Evolutionary conservation across 2,329 filamentous ascomycete genomes (phyloP), one percentile per base, ranked within the genome.

Genomic region (Aspergillus pseudoterreus): DNA sequence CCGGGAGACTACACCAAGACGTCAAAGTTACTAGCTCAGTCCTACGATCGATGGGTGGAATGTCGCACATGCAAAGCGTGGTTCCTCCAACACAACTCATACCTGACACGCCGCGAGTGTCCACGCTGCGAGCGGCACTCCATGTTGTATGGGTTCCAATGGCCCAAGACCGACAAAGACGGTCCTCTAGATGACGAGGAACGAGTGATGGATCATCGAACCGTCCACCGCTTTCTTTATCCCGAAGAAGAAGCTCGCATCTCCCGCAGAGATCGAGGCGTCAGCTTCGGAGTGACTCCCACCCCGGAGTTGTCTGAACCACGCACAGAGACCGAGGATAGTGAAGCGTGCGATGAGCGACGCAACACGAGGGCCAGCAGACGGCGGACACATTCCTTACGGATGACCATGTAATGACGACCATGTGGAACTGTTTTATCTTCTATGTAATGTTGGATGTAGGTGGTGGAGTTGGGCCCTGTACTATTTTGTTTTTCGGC

Each of bases 91-190:
- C 80, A 84, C 38, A 88, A 97, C 57, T 90, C 90, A 0, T 96
- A 95, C 68, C 86, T 86, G 58, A 96, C 92, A 1, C 84, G 87
- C 47, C 85, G 87, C 45, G 87, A 90, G 14, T 99, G 94, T 68
- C 92, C 90, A 4, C 84, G 94, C 6, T 99, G 94, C 70, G 94
- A 99, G 73, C 83, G 94, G 0, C 94, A 99, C 66, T 95, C 89
- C 14, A 97, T 95, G 74, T 75, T 99, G 0, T 99, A 97, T 67
- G 95, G 95, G 0, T 96, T 88, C 65, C 79, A 87, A 51, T 99
- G 94, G 94, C 94, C 94, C 5, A 96, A 99, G 76, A 97, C 94
- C 0, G 88, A 96, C 53, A 87, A 80, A 55, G 84, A 87, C 22
- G 89, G 89, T 0, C 83, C 83, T 14, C 71, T 81, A 17, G 94